These are phyloP conservation scores for Talaromyces stipitatus DNA, from an alignment of 495 filamentous ascomycete genomes.

Conservation along the genomic window DNA sequence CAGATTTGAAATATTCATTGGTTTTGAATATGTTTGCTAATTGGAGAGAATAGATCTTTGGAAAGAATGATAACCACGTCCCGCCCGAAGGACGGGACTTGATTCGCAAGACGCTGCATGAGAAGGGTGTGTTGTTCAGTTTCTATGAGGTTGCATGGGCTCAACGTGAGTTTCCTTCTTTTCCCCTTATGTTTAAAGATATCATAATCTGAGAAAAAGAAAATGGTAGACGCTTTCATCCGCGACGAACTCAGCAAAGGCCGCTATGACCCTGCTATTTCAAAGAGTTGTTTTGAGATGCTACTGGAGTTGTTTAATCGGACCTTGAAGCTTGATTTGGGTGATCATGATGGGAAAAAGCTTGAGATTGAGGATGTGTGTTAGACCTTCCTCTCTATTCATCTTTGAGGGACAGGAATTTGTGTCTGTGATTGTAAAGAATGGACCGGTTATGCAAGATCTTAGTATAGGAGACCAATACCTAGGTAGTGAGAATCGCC, in stretches of 20 bases:
- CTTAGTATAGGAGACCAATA: too few species aligned
- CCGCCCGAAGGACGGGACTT: constrained; percentile 78
- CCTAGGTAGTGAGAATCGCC: too few species aligned
- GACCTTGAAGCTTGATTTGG: constrained; percentile 70
- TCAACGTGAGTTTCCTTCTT: constrained; percentile 52
- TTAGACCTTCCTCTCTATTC: constrained; percentile 16
- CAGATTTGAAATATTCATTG: not conserved
- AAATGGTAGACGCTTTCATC: constrained; percentile 68
- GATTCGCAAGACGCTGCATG: constrained; percentile 76
- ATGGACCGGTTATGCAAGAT: too few species aligned
- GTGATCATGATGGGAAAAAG: constrained; percentile 42
- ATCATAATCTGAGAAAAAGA: constrained; percentile 3
- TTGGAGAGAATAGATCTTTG: constrained; percentile 53
- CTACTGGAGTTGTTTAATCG: constrained; percentile 79
- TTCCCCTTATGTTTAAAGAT: not conserved
- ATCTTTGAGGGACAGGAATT: too few species aligned
- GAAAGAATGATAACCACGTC: constrained; percentile 85
- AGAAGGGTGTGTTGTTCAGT: constrained; percentile 64
- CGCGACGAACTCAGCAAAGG: constrained; percentile 93
- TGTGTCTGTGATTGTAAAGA: too few species aligned
- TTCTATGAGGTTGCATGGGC: constrained; percentile 89
- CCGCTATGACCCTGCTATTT: constrained; percentile 81
- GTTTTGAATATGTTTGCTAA: not conserved
- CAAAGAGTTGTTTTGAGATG: constrained; percentile 87
- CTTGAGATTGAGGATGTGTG: constrained; percentile 53